phyloP scores from a whole-genome alignment of 2,329 filamentous ascomycete genomes.

The Clarireedia hainanense region DNA sequence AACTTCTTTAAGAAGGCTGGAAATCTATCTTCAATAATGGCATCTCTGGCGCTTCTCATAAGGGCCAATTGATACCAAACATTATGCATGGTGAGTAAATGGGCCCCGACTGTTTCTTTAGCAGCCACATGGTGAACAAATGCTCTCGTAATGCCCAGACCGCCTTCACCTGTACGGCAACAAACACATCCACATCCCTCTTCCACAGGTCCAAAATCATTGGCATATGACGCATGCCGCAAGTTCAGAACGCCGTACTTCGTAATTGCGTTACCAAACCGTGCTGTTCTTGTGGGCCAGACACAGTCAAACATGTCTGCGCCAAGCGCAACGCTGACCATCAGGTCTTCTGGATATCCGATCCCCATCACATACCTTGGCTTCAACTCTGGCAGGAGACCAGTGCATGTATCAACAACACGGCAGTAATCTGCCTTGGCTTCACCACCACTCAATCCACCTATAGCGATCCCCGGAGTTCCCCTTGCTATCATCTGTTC shows the following conservation, averaged over 20 bases:
- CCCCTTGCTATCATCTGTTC: slow-evolving; percentile 79
- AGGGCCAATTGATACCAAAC: slow-evolving; percentile 84
- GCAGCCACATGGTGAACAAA: slow-evolving; percentile 86
- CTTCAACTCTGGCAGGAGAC: slow-evolving; percentile 77
- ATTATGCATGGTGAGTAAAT: slow-evolving; percentile 85
- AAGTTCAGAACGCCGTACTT: slow-evolving; percentile 75
- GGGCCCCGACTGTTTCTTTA: slow-evolving; percentile 90
- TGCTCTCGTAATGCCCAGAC: slow-evolving; percentile 75
- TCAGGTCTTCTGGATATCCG: slow-evolving; percentile 90
- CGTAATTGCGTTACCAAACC: slow-evolving; percentile 93
- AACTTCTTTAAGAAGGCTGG: slow-evolving; percentile 72
- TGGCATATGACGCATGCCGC: slow-evolving; percentile 64
- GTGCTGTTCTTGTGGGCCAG: slow-evolving; percentile 92
- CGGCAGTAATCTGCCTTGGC: slow-evolving; percentile 88
- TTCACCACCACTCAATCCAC: slow-evolving; percentile 88
- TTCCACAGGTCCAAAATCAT: slow-evolving; percentile 79
- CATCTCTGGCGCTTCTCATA: slow-evolving; percentile 66
- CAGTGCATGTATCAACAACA: slow-evolving; percentile 82
- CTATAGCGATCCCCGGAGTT: slow-evolving; percentile 94
- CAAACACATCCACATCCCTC: slow-evolving; percentile 72
- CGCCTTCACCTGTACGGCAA: slow-evolving; percentile 62
- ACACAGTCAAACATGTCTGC: slow-evolving; percentile 99
- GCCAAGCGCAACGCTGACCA: slow-evolving; percentile 87
- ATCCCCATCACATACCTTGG: slow-evolving; percentile 99
- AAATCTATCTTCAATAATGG: slow-evolving; percentile 75